A percentile compares a stretch with the other conserved stretches of the same genome.
Conservation (phyloP, 495 filamentous ascomycete species). For the Hypomontagnella submonticulosa region DNA sequence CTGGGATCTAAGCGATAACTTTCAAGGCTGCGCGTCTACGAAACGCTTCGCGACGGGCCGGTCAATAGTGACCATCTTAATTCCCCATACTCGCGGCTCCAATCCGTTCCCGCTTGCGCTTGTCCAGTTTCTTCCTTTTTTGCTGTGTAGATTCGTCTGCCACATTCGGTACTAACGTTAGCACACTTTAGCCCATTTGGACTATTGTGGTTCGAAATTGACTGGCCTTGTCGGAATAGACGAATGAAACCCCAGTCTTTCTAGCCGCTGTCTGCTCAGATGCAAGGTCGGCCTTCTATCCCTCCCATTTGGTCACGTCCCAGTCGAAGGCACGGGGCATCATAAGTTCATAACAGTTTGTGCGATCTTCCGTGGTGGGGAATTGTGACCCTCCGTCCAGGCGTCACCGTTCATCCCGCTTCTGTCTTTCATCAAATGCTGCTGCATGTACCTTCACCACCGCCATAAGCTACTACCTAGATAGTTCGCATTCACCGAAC, state of each 20-base stretch:
- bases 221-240: slow-evolving; percentile 45
- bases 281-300: slow-evolving; percentile 55
- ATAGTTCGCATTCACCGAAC: slow-evolving; percentile 48
- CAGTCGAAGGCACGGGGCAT: slow-evolving; percentile 52
- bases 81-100: slow-evolving; percentile 45
- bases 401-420: slow-evolving; percentile 51
- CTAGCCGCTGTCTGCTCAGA: slow-evolving; percentile 57
- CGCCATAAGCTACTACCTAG: slow-evolving; percentile 45
- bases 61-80: slow-evolving; percentile 44
- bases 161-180: slow-evolving; percentile 18
- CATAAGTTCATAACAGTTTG: slow-evolving; percentile 51
- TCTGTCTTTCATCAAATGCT: slow-evolving; percentile 47
- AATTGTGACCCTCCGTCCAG: slow-evolving; percentile 51
- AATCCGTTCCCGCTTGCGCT: slow-evolving; percentile 35
- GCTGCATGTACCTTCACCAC: slow-evolving; percentile 50
- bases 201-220: slow-evolving; percentile 45
- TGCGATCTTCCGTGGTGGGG: slow-evolving; percentile 53
- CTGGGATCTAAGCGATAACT: slow-evolving; percentile 28
- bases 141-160: slow-evolving; percentile 9
- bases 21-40: slow-evolving; percentile 29
- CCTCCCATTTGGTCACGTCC: slow-evolving; percentile 51
- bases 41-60: slow-evolving; percentile 42
- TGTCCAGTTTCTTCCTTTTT: slow-evolving; percentile 19
- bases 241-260: slow-evolving; percentile 57
- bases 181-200: slow-evolving; percentile 33